phyloP scores from a whole-genome alignment of 2,329 filamentous ascomycete genomes.

The Penicillium hesseltinei region DNA sequence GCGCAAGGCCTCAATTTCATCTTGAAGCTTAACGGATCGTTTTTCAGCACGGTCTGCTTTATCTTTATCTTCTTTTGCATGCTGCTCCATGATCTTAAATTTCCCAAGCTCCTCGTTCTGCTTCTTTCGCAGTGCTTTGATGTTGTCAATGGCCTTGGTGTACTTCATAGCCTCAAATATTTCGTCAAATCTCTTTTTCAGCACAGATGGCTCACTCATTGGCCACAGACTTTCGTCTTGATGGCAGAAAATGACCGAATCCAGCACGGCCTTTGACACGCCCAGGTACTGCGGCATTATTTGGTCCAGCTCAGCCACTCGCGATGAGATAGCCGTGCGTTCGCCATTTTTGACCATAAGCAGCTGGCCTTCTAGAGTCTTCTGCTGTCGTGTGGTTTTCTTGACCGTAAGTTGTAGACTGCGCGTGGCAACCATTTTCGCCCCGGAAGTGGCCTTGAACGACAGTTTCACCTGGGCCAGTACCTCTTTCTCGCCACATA shows the following conservation, averaged over 20 bases:
- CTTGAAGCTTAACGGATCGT: constrained; percentile 61
- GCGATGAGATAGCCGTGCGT: constrained; percentile 72
- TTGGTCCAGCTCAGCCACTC: constrained; percentile 75
- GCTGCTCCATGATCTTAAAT: constrained; percentile 70
- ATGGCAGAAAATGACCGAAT: constrained; percentile 97
- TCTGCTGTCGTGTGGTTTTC: constrained; percentile 71
- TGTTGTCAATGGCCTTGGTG: constrained; percentile 94
- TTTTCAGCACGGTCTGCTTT: constrained; percentile 71
- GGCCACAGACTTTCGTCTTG: constrained; percentile 98
- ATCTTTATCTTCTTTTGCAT: constrained; percentile 81
- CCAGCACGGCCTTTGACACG: constrained; percentile 84
- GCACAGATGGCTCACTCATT: constrained; percentile 76
- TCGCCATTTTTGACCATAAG: constrained; percentile 77
- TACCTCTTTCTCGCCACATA: constrained; percentile 79
- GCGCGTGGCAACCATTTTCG: constrained; percentile 77
- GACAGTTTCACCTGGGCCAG: constrained; percentile 87
- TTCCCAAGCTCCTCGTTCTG: constrained; percentile 72
- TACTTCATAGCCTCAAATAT: constrained; percentile 98
- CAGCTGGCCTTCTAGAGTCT: constrained; percentile 79
- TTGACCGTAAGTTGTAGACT: constrained; percentile 84
- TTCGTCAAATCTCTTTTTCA: constrained; percentile 95
- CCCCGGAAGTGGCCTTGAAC: constrained; percentile 75
- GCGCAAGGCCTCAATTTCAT: constrained; percentile 59
- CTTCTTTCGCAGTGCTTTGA: constrained; percentile 81
- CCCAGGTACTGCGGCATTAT: constrained; percentile 84